Evolutionary conservation across 192 early-diverging fungal genomes (phyloP).

Genomic region (Endogone sp.): DNA sequence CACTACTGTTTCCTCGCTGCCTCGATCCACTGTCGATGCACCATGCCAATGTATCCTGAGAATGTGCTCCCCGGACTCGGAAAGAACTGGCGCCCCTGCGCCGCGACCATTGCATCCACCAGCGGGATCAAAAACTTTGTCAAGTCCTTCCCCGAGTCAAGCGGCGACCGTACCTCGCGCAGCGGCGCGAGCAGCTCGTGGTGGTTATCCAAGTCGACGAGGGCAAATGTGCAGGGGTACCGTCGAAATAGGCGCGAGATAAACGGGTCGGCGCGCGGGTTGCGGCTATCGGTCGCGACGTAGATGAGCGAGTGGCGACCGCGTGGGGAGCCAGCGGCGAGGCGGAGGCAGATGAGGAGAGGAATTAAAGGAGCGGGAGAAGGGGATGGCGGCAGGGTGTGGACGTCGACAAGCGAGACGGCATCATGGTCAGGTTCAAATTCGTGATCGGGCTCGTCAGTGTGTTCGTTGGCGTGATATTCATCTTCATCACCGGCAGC

Average conservation of each 20-base stretch:
- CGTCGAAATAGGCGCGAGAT: slow-evolving; percentile 27
- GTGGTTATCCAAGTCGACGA: slow-evolving; percentile 32
- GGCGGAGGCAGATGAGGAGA: background rate
- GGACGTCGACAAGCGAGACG: background rate
- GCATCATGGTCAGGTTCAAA: background rate
- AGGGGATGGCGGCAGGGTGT: slow-evolving; percentile 1
- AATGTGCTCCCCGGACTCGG: slow-evolving; percentile 25
- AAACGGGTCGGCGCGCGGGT: slow-evolving; percentile 31
- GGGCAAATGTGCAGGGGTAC: slow-evolving; percentile 38
- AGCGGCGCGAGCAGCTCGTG: slow-evolving; percentile 21
- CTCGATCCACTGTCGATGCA: too few relatives aligned
- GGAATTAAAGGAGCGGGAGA: slow-evolving; percentile 1
- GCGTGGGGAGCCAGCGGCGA: background rate
- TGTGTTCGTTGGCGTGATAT: background rate
- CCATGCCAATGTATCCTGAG: slow-evolving; percentile 22
- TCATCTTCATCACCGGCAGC: background rate
- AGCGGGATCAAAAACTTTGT: slow-evolving; percentile 18
- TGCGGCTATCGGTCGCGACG: slow-evolving; percentile 44
- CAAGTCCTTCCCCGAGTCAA: slow-evolving; percentile 22
- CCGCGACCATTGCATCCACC: slow-evolving; percentile 29
- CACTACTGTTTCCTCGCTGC: too few relatives aligned
- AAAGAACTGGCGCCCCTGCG: slow-evolving; percentile 18
- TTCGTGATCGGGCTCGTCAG: slow-evolving; percentile 1
- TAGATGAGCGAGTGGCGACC: slow-evolving; percentile 31
- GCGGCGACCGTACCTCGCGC: slow-evolving; percentile 14